Evolutionary conservation across 2,329 filamentous ascomycete species (phyloP), one percentile per base, ranked within the genome.

Genomic region (Chaetothyriales sp.): DNA sequence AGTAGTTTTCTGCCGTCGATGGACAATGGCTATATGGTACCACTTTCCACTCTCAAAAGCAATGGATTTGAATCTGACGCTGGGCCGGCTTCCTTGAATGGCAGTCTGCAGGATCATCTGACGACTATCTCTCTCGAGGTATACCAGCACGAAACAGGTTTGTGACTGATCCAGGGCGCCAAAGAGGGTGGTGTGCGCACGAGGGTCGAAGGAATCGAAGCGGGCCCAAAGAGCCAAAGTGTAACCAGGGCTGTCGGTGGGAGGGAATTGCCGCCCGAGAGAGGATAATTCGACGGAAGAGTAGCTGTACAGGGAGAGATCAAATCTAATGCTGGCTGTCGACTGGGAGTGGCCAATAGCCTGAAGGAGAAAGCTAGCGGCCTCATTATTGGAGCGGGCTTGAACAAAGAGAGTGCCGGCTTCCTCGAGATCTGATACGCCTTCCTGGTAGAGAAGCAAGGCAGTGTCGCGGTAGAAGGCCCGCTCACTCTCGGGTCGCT

Each of bases 31-130:
- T 61, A 98, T 80, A 67, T 98, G 92, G 67, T 98, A 98, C 92
- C 92, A 98, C 60, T 73, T 77, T 51, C 81, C 78, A 56, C 85
- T 77, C 60, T 82, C 73, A 63, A 98, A 97, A 0, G 76, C 73
- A 9, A 83, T 79, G 2, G 85, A 85, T 66, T 92, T 94, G 74
- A 98, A 98, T 51, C 92, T 81, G 46, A 98, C 86, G 67, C 90
- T 97, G 2, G 92, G 90, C 53, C 85, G 81, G 49, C 81, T 76
- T 7, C 89, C 89, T 49, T 82, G 86, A 55, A 97, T 85, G 18
- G 92, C 95, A 6, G 94, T 97, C 69, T 98, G 92, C 5, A 98
- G 73, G 59, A 98, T 98, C 59, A 98, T 85, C 68, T 95, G 92
- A 55, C 80, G 86, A 1, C 88, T 94, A 65, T 95, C 89, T 64